A percentile compares a stretch with the other conserved stretches of the same genome.
Evolutionary conservation across 768 basidiomycete species (phyloP).

Genomic region (Termitomyces sp.): DNA sequence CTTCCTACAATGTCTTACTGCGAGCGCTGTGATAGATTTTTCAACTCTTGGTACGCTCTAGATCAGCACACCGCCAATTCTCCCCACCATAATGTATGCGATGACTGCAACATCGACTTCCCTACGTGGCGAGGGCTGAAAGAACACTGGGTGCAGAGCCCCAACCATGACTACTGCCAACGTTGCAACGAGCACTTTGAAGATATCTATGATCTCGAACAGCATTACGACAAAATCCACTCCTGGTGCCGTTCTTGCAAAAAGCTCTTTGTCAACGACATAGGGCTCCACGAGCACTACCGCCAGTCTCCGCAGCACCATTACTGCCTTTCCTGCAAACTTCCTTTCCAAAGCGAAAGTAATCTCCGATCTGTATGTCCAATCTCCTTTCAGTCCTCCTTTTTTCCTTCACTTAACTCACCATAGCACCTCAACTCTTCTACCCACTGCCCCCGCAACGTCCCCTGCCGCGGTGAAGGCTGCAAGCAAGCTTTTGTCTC

Average conservation of each 20-base stretch:
- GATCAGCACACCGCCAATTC: constrained; percentile 32
- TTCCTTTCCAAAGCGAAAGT: constrained; percentile 34
- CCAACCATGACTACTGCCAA: constrained; percentile 47
- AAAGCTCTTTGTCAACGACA: constrained; percentile 32
- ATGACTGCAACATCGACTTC: constrained; percentile 44
- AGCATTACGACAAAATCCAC: constrained; percentile 39
- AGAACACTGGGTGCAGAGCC: constrained; percentile 50
- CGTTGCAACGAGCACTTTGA: constrained; percentile 41
- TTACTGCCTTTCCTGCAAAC: constrained; percentile 43
- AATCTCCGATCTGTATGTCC: constrained; percentile 26
- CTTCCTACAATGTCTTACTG: constrained; percentile 27
- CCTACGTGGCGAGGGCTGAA: constrained; percentile 27
- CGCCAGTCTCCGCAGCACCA: constrained; percentile 33
- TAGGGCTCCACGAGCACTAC: constrained; percentile 43
- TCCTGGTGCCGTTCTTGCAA: constrained; percentile 37
- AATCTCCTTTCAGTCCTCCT: neutral
- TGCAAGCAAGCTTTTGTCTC: constrained; percentile 48
- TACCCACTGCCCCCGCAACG: constrained; percentile 35
- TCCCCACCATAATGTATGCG: constrained; percentile 38
- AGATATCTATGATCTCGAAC: constrained; percentile 23
- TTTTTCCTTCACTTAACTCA: neutral
- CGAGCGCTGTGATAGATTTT: constrained; percentile 33
- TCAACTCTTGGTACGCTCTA: constrained; percentile 22
- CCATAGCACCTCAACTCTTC: constrained; percentile 49
- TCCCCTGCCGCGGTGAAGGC: constrained; percentile 31